Evolutionary conservation across 768 basidiomycete species (phyloP).

Genomic region (Austroboletus eburneus): DNA sequence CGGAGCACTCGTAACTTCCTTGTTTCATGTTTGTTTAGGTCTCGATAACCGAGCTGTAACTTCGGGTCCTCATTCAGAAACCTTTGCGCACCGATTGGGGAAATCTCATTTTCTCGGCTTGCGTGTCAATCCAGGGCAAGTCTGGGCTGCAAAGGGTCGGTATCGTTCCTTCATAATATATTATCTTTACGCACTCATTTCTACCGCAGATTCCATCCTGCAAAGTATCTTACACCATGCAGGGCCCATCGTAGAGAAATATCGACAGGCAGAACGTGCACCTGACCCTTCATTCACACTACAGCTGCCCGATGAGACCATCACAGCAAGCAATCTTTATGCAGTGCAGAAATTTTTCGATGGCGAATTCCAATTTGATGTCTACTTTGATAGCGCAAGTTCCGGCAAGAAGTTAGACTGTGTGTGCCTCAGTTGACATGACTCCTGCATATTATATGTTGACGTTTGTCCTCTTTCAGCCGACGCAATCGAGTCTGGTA

Average conservation of each 20-base stretch:
- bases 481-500: slow-evolving; percentile 59
- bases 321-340: slow-evolving; percentile 72
- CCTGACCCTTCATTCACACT: slow-evolving; percentile 84
- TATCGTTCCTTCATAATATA: neutral
- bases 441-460: slow-evolving; percentile 5
- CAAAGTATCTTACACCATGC: slow-evolving; percentile 58
- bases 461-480: slow-evolving; percentile 38
- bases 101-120: slow-evolving; percentile 70
- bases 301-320: slow-evolving; percentile 69
- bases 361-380: slow-evolving; percentile 84
- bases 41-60: slow-evolving; percentile 52
- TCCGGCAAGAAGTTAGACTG: slow-evolving; percentile 60
- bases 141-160: slow-evolving; percentile 86
- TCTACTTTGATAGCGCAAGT: slow-evolving; percentile 80
- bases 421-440: slow-evolving; percentile 33
- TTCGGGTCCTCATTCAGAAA: slow-evolving; percentile 51
- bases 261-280: slow-evolving; percentile 39
- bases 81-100: slow-evolving; percentile 58
- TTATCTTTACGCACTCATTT: neutral
- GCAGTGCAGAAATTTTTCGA: slow-evolving; percentile 86
- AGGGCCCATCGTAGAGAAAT: slow-evolving; percentile 48
- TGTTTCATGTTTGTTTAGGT: slow-evolving; percentile 37
- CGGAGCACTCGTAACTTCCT: neutral
- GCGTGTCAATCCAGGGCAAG: slow-evolving; percentile 51
- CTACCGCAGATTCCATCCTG: slow-evolving; percentile 52